phyloP scores from a whole-genome alignment of 208 protist genomes.

The Trichomonas vaginalis region DNA sequence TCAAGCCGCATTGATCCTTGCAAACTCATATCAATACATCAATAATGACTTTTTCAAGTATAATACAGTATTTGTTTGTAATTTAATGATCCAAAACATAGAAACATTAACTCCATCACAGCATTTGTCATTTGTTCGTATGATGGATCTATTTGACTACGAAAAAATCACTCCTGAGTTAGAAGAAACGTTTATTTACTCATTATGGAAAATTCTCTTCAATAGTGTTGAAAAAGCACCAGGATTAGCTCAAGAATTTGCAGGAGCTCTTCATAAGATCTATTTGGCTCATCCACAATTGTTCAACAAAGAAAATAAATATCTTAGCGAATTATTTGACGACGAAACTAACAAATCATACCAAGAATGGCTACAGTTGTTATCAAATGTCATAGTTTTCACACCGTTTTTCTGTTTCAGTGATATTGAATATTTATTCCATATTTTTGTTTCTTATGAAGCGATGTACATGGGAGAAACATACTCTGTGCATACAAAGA shows the following conservation, averaged over 20 bases:
- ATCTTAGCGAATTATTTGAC: neutral
- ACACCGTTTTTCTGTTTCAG: neutral
- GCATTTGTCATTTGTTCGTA: neutral
- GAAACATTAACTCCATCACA: neutral
- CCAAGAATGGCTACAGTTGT: neutral
- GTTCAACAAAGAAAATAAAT: neutral
- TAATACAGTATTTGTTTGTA: neutral
- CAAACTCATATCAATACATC: neutral
- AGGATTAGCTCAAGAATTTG: neutral
- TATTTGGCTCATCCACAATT: neutral
- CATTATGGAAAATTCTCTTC: neutral
- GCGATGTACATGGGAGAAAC: neutral
- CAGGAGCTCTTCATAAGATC: neutral
- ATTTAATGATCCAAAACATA: neutral
- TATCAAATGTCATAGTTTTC: neutral
- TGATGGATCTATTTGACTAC: neutral
- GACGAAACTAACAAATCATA: neutral
- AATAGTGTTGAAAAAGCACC: neutral
- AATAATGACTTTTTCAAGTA: neutral
- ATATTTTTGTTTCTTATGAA: neutral
- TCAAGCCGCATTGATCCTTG: neutral
- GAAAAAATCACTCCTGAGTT: neutral
- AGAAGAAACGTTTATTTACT: neutral
- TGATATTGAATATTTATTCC: neutral
- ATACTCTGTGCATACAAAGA: neutral